Evolutionary conservation across 148 eudicot genomes (phyloP).

Genomic region (Talinum fruticosum): DNA sequence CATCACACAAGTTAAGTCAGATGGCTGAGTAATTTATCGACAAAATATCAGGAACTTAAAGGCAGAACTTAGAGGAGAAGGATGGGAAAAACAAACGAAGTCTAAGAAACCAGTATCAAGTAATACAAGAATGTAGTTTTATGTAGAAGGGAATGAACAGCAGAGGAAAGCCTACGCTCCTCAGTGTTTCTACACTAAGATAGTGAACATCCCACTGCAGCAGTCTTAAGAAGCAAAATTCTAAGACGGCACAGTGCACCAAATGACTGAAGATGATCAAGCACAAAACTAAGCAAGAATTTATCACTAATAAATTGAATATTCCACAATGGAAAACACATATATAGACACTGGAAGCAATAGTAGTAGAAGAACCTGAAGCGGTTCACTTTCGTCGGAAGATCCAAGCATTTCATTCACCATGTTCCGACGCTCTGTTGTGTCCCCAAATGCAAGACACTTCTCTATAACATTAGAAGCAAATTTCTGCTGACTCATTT

Average conservation of each 20-base stretch:
- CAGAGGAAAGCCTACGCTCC: neutral
- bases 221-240: neutral
- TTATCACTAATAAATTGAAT: neutral
- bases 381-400: conserved; percentile 78
- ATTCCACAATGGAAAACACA: neutral
- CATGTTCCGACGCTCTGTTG: conserved; percentile 58
- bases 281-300: neutral
- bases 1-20: neutral
- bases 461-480: conserved; percentile 90
- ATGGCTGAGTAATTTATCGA: neutral
- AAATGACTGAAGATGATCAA: neutral
- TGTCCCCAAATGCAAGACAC: conserved; percentile 76
- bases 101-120: neutral
- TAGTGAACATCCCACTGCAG: neutral
- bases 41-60: neutral
- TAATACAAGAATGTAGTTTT: neutral
- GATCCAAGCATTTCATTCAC: conserved; percentile 79
- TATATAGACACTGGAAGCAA: neutral
- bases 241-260: neutral
- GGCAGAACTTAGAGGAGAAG: neutral
- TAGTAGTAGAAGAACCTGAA: conserved; percentile 49
- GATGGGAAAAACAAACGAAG: neutral
- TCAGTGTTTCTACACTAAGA: neutral
- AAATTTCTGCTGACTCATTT: conserved; percentile 93
- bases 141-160: neutral